Evolutionary conservation across 1,139 yeast genomes (phyloP), one percentile per base, ranked within the genome.

Genomic region (Lipomyces yarrowii): DNA sequence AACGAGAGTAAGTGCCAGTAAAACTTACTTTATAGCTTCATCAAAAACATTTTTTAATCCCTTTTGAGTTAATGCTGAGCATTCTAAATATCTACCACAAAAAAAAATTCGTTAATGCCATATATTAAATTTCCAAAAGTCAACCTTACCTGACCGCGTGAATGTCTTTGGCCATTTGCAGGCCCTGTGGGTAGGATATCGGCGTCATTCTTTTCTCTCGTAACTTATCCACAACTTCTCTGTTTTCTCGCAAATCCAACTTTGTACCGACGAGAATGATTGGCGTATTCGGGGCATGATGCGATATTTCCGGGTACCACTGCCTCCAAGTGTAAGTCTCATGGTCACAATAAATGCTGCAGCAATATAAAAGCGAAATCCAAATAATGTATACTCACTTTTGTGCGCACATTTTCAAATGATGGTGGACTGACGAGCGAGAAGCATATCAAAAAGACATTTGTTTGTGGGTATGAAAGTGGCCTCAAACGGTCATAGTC

Each of bases 401-500:
- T 70, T 33, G 71, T 65, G 42, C 70, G 70, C 67, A 92, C 91
- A 77, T 92, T 91, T 70, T 87, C 87, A 77, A 89, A 91, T 33
- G 96, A 88, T 56, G 89, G 85, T 23, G 96, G 96, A 72, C 89
- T 89, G 61, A 90, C 89, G 11, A 92, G 87, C 15, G 96, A 89
- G 78, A 92, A 92, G 78, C 98, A 92, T 70, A 91, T 86, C 68
- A 92, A 80, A 75, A 92, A 92, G 57, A 92, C 89, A 73, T 91
- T 97, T 0, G 98, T 91, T 74, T 92, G 97, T 1, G 97, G 97
- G 75, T 92, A 92, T 23, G 96, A 89, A 70, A 92, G 81, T 4
- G 98, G 98, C 78, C 98, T 84, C 75, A 92, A 83, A 70, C 97
- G 83, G 77, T 92, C 97, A 77, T 92, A 92, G 77, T 92, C 98